phyloP scores from a whole-genome alignment of 768 basidiomycete genomes.

The Psilocybe azurescens region DNA sequence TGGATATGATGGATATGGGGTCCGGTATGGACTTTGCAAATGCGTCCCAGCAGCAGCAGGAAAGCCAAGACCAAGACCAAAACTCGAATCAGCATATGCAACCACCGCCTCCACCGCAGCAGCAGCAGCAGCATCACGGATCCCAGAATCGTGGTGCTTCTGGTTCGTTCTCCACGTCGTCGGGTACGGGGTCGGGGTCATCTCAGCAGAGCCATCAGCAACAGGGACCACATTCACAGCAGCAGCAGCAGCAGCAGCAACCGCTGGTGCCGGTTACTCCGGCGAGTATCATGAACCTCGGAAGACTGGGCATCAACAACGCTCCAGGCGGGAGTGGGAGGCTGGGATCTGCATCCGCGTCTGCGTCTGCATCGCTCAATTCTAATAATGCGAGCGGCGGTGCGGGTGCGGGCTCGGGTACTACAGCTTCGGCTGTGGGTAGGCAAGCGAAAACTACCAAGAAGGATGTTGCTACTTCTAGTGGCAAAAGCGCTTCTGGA shows the following conservation, averaged over 20 bases:
- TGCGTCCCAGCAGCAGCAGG: constrained; percentile 12
- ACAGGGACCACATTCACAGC: not conserved
- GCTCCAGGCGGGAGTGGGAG: constrained; percentile 12
- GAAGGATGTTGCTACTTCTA: constrained; percentile 13
- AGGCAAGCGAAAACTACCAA: constrained; percentile 22
- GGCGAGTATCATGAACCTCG: constrained; percentile 91
- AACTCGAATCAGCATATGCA: constrained; percentile 2
- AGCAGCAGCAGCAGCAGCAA: constrained; percentile 22
- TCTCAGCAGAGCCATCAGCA: constrained; percentile 13
- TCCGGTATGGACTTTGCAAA: constrained; percentile 18
- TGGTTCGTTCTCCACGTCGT: not conserved
- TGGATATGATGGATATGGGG: constrained; percentile 24
- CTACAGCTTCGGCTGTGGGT: not conserved
- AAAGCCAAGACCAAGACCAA: constrained; percentile 13
- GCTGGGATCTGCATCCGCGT: constrained; percentile 14
- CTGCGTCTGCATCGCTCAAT: not conserved
- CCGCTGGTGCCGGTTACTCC: constrained; percentile 84
- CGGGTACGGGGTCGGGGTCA: not conserved
- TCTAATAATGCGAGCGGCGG: not conserved
- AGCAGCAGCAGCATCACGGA: not conserved
- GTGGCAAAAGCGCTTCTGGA: constrained; percentile 3
- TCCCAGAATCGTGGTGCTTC: too few relatives aligned
- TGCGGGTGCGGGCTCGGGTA: not conserved
- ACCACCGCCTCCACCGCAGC: constrained; percentile 1
- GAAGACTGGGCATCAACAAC: constrained; percentile 55